Conservation (phyloP, 805 yeast genomes). For the Debaryomyces maramus region DNA sequence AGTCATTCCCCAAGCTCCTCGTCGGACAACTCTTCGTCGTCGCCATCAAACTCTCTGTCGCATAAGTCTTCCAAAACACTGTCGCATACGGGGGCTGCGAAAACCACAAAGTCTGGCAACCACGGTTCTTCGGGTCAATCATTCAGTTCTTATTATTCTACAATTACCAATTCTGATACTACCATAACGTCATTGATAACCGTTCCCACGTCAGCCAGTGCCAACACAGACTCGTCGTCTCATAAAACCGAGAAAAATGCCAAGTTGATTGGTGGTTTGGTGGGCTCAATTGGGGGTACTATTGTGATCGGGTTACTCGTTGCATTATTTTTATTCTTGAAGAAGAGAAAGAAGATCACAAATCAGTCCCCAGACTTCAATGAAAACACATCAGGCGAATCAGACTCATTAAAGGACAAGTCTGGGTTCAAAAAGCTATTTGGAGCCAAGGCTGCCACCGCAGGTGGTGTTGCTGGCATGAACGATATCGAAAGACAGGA, state of each 20-base stretch:
- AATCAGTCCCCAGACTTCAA: constrained; percentile 48
- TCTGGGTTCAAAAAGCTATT: constrained; percentile 32
- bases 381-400: constrained; percentile 25
- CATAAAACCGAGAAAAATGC: constrained; percentile 25
- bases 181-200: constrained; percentile 43
- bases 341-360: constrained; percentile 26
- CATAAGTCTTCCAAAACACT: constrained; percentile 2
- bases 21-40: constrained; percentile 3
- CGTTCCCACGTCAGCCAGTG: constrained; percentile 33
- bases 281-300: constrained; percentile 49
- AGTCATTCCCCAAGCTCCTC: constrained; percentile 4
- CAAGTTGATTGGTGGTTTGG: constrained; percentile 44
- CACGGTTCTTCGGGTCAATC: constrained; percentile 3
- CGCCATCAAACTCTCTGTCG: constrained; percentile 6
- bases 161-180: constrained; percentile 21
- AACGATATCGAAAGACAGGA: constrained; percentile 30
- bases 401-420: constrained; percentile 8
- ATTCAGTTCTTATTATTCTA: constrained; percentile 13
- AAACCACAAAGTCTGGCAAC: not conserved
- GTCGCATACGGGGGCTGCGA: too few species aligned
- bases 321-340: constrained; percentile 35
- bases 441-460: constrained; percentile 22
- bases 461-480: constrained; percentile 12
- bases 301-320: constrained; percentile 40
- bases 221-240: constrained; percentile 11